A percentile compares a stretch with the other conserved stretches of the same genome.
Conservation (phyloP, 257 asterid genomes). For the Solanum peruvianum region DNA sequence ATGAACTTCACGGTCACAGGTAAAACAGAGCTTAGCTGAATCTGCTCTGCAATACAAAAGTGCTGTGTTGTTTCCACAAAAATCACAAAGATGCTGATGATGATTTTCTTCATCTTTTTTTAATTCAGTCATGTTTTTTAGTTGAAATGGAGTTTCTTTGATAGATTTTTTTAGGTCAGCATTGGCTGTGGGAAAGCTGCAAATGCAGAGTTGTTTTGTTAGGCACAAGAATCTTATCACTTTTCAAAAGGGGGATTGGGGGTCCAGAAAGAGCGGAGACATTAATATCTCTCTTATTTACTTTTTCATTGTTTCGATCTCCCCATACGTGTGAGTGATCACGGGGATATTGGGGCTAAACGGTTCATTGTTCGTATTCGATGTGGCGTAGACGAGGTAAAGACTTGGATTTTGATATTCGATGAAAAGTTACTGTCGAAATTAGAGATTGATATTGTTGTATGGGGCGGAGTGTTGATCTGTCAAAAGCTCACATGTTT, state of each 20-base stretch:
- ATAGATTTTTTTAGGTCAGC: too few relatives aligned
- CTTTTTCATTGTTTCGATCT: background rate
- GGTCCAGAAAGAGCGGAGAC: background rate
- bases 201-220: background rate
- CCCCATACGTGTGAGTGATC: background rate
- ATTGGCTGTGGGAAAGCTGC: too few relatives aligned
- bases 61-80: conserved; percentile 58
- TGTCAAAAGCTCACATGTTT: accelerated
- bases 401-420: too few relatives aligned
- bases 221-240: background rate
- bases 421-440: background rate
- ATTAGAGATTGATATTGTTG: background rate
- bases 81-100: conserved; percentile 48
- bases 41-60: conserved; percentile 85
- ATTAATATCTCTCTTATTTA: background rate
- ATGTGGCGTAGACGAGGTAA: too few relatives aligned
- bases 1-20: conserved; percentile 80
- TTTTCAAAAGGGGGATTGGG: background rate
- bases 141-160: too few relatives aligned
- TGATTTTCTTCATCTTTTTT: conserved; percentile 4
- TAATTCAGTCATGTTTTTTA: background rate
- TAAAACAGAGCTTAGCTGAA: conserved; percentile 76
- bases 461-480: accelerated
- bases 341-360: background rate
- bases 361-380: background rate